Base-by-base conservation (phyloP, 805 yeast species). In the Lipomyces lipofer region DNA sequence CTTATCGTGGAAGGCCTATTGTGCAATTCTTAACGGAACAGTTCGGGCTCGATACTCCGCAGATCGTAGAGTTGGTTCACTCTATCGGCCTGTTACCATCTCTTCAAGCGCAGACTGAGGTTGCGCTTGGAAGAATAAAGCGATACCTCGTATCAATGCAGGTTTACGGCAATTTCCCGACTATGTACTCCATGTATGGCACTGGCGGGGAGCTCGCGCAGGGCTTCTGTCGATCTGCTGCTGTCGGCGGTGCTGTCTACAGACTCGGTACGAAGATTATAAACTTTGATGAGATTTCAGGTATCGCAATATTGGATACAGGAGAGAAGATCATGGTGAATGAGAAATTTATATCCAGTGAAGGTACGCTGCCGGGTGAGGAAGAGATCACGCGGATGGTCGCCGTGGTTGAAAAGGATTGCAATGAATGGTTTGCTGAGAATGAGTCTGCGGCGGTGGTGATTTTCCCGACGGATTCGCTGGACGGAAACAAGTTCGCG, bases 171-270 rank as follows among this genome's bases (percentile, higher is more conserved):
- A 86, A 83, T 60, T 92, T 94, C 77, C 97, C 99, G 2, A 95
- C 88, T 10, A 77, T 92, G 74, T 85, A 85, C 64, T 86, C 95
- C 47, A 92, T 89, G 75, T 92, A 84, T 72, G 99, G 98, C 53
- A 95, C 96, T 2, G 91, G 96, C 0, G 97, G 98, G 49, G 99
- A 92, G 71, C 75, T 92, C 25, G 84, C 96, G 13, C 99, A 92
- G 73, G 99, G 97, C 1, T 92, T 94, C 71, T 92, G 97, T 73
- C 79, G 99, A 64, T 86, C 95, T 54, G 98, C 98, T 2, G 99
- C 99, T 12, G 98, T 92, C 59, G 98, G 94, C 17, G 98, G 98
- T 51, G 86, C 97, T 51, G 88, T 95, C 30, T 92, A 94, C 73
- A 89, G 90, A 69, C 76, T 92, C 52, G 83, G 85, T 66, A 85